Evolutionary conservation across 176 grass and related monocot genomes (phyloP).

Genomic region (Oryza punctata): DNA sequence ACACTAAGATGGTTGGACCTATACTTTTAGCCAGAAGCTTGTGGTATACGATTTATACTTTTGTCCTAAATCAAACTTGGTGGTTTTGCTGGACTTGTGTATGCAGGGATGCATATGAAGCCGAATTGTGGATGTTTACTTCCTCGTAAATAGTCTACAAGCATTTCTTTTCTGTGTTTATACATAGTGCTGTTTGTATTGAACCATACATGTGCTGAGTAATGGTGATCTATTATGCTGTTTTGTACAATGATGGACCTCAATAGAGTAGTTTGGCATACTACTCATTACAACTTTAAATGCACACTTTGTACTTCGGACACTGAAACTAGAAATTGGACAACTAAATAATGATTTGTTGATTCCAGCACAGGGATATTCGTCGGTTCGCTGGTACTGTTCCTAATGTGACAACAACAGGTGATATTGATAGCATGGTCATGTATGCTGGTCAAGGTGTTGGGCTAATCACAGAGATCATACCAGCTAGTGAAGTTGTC

Average conservation of each 20-base stretch:
- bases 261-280: background rate
- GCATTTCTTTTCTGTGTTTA: background rate
- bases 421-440: slow-evolving; percentile 76
- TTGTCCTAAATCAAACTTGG: background rate
- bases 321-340: slow-evolving; percentile 28
- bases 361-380: slow-evolving; percentile 67
- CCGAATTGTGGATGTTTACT: background rate
- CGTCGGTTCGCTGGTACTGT: slow-evolving; percentile 66
- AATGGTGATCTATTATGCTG: slow-evolving; percentile 6
- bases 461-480: slow-evolving; percentile 73
- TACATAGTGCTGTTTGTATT: background rate
- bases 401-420: slow-evolving; percentile 77
- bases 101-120: background rate
- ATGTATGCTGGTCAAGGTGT: slow-evolving; percentile 87
- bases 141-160: background rate
- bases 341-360: slow-evolving; percentile 33
- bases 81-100: background rate
- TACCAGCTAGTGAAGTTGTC: slow-evolving; percentile 73
- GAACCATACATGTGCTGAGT: slow-evolving; percentile 19
- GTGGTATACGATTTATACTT: background rate
- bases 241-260: slow-evolving; percentile 30
- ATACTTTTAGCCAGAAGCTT: too few relatives aligned
- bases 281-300: slow-evolving; percentile 30
- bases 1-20: too few relatives aligned
- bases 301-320: slow-evolving; percentile 22